Evolutionary conservation across 1,139 yeast genomes (phyloP), one percentile per base, ranked within the genome.

Genomic region (Nadsonia starkeyi-henricii): DNA sequence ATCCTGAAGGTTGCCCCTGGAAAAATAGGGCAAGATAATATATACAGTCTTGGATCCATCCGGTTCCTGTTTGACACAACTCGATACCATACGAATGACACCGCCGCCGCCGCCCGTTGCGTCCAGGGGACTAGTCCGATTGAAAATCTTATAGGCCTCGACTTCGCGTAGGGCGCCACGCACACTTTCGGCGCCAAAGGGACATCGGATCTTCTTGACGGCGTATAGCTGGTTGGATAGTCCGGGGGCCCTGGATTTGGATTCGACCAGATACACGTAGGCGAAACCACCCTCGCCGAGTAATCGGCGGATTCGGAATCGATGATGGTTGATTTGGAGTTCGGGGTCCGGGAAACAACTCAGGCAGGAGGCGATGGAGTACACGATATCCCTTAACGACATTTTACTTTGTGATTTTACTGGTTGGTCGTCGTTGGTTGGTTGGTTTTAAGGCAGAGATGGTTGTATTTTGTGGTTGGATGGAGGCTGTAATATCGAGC

Each of bases 241-340:
- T 63, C 36, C 28, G 28, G 28, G 28, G 9, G 28, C 9, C 28
- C n/a, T n/a, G 28, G 28, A 9, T 9, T 23, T 23, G 9, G 78
- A 72, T 55, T 74, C 72, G 8, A 86, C 95, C 39, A 86, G 69
- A 59, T 89, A 89, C n/a, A 86, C 95, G 58, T 83, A 86, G 1
- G 94, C 81, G 60, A 84, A 84, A 5, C 94, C 95, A 1, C 95
- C 95, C 66, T 88, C 96, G 9, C 95, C 95, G 5, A 89, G 67
- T 20, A 89, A 71, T 53, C 78, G 74, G 47, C 78, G 66, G n/a
- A 89, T 81, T 45, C 58, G 56, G 55, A 66, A 64, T 48, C 58
- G 57, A 41, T 64, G 62, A 37, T 64, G 54, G 54, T 67, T 66
- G 43, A 69, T 58, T 33, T 55, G 53, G 19, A 69, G 57, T 20